Conservation (phyloP, 2,329 filamentous ascomycete genomes). For the Knufia petricola region DNA sequence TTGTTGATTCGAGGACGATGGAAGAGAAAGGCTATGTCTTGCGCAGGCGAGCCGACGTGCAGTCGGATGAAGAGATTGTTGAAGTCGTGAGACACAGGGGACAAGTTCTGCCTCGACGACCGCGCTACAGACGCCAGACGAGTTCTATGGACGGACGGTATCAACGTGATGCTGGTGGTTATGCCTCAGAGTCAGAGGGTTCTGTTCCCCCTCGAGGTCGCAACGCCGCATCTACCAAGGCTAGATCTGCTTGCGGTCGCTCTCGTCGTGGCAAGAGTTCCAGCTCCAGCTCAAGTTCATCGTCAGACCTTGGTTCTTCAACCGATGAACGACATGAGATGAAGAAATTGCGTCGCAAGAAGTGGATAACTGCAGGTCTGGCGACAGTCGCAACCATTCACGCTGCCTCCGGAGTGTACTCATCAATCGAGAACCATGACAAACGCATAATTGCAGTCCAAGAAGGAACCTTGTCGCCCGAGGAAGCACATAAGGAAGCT, state of each 20-base stretch:
- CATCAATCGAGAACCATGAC: constrained; percentile 54
- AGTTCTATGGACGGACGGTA: constrained; percentile 15
- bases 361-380: constrained; percentile 56
- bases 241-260: constrained; percentile 18
- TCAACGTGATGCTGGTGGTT: constrained; percentile 11
- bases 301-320: constrained; percentile 45
- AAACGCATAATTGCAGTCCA: constrained; percentile 50
- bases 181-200: constrained; percentile 21
- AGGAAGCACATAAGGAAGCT: constrained; percentile 54
- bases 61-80: constrained; percentile 23
- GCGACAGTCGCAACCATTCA: constrained; percentile 61
- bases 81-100: constrained; percentile 21
- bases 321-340: constrained; percentile 53
- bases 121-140: constrained; percentile 16
- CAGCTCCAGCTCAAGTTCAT: constrained; percentile 36
- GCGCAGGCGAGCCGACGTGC: constrained; percentile 20
- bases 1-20: constrained; percentile 15
- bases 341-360: constrained; percentile 58
- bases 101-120: constrained; percentile 16
- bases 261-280: constrained; percentile 13
- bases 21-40: constrained; percentile 23
- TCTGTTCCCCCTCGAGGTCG: constrained; percentile 22
- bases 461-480: constrained; percentile 52
- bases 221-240: constrained; percentile 17
- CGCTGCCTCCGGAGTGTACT: constrained; percentile 56